Conservation (phyloP, 1,284 basidiomycete species). For the Xerocomus nothofagi region DNA sequence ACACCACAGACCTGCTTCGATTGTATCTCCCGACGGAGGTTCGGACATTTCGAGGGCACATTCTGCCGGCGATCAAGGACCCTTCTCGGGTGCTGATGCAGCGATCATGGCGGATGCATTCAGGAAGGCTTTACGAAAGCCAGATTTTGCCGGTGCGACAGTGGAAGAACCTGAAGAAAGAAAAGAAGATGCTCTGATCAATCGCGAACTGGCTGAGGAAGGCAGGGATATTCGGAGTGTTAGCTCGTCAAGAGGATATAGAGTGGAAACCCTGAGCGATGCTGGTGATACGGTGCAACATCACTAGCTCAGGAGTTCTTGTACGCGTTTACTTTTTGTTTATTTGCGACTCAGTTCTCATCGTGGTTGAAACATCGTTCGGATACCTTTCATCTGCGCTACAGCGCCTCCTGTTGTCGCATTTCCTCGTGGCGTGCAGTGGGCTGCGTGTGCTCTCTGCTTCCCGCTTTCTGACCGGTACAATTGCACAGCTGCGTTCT, state of each 20-base stretch:
- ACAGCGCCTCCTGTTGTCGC: slow-evolving; percentile 33
- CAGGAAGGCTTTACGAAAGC: slow-evolving; percentile 78
- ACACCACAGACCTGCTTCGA: slow-evolving; percentile 43
- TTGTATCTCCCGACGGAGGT: slow-evolving; percentile 60
- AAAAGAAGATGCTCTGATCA: slow-evolving; percentile 52
- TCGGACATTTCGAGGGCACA: slow-evolving; percentile 65
- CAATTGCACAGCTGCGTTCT: slow-evolving; percentile 31
- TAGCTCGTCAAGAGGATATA: slow-evolving; percentile 70
- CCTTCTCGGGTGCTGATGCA: slow-evolving; percentile 78
- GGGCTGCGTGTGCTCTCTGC: slow-evolving; percentile 30
- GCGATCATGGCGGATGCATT: slow-evolving; percentile 89
- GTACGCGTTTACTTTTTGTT: slow-evolving; percentile 32
- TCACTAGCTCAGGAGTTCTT: slow-evolving; percentile 39
- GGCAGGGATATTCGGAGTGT: slow-evolving; percentile 81
- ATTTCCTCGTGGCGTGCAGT: slow-evolving; percentile 29
- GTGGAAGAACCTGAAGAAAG: slow-evolving; percentile 62
- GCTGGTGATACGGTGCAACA: slow-evolving; percentile 54
- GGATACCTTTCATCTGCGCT: slow-evolving; percentile 35
- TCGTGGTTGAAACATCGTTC: slow-evolving; percentile 33
- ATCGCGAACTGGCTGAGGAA: slow-evolving; percentile 75
- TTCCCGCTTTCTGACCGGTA: slow-evolving; percentile 34
- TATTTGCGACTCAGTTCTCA: slow-evolving; percentile 35
- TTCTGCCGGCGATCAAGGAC: slow-evolving; percentile 56
- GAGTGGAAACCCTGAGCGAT: slow-evolving; percentile 68
- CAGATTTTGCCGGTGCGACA: slow-evolving; percentile 68